phyloP scores from a whole-genome alignment of 208 protist species.

The Plasmodiophora brassicae region DNA sequence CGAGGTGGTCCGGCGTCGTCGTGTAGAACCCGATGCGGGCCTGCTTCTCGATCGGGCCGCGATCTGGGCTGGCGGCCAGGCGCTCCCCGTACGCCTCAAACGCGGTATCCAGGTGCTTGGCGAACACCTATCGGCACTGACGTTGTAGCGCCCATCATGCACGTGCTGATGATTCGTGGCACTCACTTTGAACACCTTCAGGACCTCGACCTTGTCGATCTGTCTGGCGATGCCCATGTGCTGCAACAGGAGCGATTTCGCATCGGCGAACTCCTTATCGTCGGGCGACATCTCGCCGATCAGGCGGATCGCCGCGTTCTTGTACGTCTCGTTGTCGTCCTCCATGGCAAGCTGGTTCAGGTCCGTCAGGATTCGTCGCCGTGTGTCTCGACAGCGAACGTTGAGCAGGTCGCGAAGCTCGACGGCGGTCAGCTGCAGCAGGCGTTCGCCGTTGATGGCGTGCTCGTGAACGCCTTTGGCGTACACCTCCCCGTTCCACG shows the following conservation, averaged over 20 bases:
- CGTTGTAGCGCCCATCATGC: neutral
- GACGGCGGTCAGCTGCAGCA: neutral
- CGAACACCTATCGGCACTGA: neutral
- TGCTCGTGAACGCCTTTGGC: neutral
- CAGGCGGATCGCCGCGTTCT: neutral
- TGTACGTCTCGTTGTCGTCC: neutral
- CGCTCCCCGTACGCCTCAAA: neutral
- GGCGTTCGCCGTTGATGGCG: neutral
- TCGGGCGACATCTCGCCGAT: neutral
- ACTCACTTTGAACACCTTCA: neutral
- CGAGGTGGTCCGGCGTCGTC: neutral
- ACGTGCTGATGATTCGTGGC: neutral
- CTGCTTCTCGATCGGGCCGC: neutral
- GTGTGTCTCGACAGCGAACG: neutral
- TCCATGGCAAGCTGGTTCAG: neutral
- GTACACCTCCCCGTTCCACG: neutral
- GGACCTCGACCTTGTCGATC: neutral
- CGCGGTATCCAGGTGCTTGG: neutral
- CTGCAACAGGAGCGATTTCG: neutral
- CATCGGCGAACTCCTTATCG: neutral
- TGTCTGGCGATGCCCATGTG: neutral
- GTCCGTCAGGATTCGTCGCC: neutral
- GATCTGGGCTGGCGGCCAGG: neutral
- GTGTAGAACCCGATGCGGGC: slow-evolving; percentile 14
- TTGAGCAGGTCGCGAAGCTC: neutral